phyloP scores from a whole-genome alignment of 2,329 filamentous ascomycete species.

The Biscogniauxia marginata region DNA sequence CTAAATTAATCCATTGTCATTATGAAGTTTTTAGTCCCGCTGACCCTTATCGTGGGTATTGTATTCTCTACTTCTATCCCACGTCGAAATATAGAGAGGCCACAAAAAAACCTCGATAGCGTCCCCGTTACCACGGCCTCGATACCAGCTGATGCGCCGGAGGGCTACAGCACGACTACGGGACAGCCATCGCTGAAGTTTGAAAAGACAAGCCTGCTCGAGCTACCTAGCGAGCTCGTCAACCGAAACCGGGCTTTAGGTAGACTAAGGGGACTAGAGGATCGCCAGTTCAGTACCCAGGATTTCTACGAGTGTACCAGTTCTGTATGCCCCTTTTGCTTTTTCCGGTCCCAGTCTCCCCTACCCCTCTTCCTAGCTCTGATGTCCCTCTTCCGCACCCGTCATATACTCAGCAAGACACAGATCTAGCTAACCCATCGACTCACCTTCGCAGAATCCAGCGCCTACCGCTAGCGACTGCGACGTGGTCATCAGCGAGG shows the following conservation, averaged over 20 bases:
- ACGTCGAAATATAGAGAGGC: slow-evolving; percentile 14
- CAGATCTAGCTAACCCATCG: not conserved
- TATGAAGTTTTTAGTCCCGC: slow-evolving; percentile 28
- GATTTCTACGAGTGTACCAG: slow-evolving; percentile 37
- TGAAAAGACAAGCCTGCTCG: slow-evolving; percentile 23
- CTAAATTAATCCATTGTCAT: not conserved
- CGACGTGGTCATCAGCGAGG: slow-evolving; percentile 31
- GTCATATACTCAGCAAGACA: not conserved
- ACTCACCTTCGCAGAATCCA: slow-evolving; percentile 25
- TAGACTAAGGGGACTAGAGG: slow-evolving; percentile 13
- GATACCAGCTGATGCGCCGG: slow-evolving; percentile 7
- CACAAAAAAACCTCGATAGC: slow-evolving; percentile 9
- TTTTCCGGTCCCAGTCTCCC: not conserved
- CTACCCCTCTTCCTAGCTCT: not conserved
- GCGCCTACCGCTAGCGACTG: slow-evolving; percentile 33
- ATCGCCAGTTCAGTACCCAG: slow-evolving; percentile 18
- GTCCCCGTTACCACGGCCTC: not conserved
- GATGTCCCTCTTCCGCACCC: not conserved
- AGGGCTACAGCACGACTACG: slow-evolving; percentile 22
- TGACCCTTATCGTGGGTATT: slow-evolving; percentile 27
- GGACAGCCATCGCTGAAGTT: slow-evolving; percentile 20
- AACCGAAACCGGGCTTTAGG: slow-evolving; percentile 13
- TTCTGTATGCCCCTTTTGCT: slow-evolving; percentile 24
- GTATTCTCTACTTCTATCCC: slow-evolving; percentile 20
- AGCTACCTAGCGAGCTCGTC: slow-evolving; percentile 22